phyloP scores from a whole-genome alignment of 2,329 filamentous ascomycete species.

The Neophaeococcomyces mojaviensis region DNA sequence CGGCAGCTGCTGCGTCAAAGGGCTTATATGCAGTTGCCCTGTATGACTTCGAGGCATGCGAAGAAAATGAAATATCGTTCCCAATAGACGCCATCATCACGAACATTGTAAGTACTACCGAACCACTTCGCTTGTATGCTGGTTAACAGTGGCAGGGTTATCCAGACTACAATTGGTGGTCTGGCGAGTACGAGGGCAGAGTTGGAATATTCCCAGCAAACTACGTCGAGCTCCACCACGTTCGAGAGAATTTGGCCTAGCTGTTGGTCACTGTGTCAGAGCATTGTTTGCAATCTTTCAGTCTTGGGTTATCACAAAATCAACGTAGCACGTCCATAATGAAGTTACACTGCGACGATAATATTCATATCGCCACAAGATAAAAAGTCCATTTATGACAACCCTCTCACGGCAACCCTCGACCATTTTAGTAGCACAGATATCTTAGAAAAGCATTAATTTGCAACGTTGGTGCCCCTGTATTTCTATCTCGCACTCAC shows the following conservation, averaged over 20 bases:
- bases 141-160: constrained; percentile 58
- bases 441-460: too few relatives aligned
- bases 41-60: constrained; percentile 94
- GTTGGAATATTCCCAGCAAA: constrained; percentile 68
- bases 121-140: constrained; percentile 18
- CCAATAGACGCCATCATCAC: constrained; percentile 79
- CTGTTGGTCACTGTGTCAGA: too few relatives aligned
- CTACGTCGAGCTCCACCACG: constrained; percentile 39
- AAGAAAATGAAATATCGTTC: constrained; percentile 83
- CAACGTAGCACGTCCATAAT: too few relatives aligned
- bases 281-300: too few relatives aligned
- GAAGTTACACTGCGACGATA: too few relatives aligned
- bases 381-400: too few relatives aligned
- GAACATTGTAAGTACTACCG: constrained; percentile 56
- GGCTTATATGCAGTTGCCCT: constrained; percentile 71
- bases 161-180: constrained; percentile 98
- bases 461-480: too few relatives aligned
- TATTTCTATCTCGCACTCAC: too few relatives aligned
- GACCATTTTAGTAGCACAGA: too few relatives aligned
- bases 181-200: constrained; percentile 72
- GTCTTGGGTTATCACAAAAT: too few relatives aligned
- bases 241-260: constrained; percentile 19
- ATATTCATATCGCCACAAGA: too few relatives aligned
- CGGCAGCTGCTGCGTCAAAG: constrained; percentile 26
- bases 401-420: too few relatives aligned